Conservation (phyloP, 2,329 filamentous ascomycete genomes). For the Alternaria dauci region DNA sequence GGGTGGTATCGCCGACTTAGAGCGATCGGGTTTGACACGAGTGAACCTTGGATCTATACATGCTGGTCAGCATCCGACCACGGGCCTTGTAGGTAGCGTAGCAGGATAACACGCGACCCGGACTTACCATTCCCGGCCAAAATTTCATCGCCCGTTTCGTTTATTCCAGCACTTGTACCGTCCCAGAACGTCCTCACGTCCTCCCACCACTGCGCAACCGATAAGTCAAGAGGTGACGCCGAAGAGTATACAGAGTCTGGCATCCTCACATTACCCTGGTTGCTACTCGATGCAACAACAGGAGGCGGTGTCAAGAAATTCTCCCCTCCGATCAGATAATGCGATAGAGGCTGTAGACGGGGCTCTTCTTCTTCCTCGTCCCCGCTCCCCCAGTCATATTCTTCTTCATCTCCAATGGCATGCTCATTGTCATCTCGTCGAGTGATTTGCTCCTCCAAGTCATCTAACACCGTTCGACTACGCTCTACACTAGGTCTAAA, state of each 20-base stretch:
- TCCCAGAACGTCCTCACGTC: not conserved
- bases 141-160: not conserved
- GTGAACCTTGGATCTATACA: not conserved
- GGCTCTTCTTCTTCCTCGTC: not conserved
- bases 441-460: not conserved
- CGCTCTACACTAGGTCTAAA: not conserved
- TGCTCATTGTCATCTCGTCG: not conserved
- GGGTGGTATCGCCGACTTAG: not conserved
- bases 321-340: not conserved
- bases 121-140: not conserved
- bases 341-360: not conserved
- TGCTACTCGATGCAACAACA: not conserved
- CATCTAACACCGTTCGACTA: not conserved
- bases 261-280: not conserved
- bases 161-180: not conserved
- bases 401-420: not conserved
- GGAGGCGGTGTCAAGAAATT: not conserved
- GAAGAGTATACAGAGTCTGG: not conserved
- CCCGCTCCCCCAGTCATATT: not conserved
- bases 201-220: not conserved
- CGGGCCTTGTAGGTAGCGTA: not conserved
- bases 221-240: not conserved
- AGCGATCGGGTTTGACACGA: not conserved
- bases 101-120: too few species aligned
- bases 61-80: not conserved